Evolutionary conservation across 2,329 filamentous ascomycete species (phyloP), one percentile per base, ranked within the genome.

Genomic region (Colletotrichum coccodes): DNA sequence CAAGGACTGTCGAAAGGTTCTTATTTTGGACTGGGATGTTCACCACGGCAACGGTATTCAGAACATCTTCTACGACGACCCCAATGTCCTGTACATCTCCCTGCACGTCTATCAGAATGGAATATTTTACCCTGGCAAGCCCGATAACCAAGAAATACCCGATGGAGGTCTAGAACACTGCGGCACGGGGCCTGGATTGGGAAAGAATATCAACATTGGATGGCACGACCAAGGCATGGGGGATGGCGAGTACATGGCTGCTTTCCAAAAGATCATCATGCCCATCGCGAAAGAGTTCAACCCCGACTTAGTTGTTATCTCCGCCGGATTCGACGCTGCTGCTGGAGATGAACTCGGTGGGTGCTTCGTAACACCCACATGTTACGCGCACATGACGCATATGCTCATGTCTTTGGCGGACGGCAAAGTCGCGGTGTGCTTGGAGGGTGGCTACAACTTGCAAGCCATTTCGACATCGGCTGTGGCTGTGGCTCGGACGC

Each of bases 341-440:
- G 93, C 93, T 72, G 96, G 96, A 14, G 96, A 99, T 79, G 91
- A 96, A 76, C 87, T 99, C 2, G 96, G 96, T 58, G 94, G 93
- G 36, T 99, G 96, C 78, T 95, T 94, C 76, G 96, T 99, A 6
- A 92, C 94, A 1, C 96, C 96, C 0, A 83, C 90, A 5, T 97
- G 96, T 77, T 99, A 98, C 77, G 94, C 95, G 16, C 95, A 99
- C 77, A 98, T 99, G 96, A 98, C 96, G 18, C 94, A 98, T 77
- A 98, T 98, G 95, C 88, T 99, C 54, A 98, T 98, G 95, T 94
- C 94, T 2, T 85, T 99, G 23, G 95, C 96, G 0, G 87, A 91
- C 50, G 96, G 96, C 32, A 97, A 95, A 76, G 87, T 99, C 16
- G 93, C 94, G 3, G 95, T 98, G 9, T 98, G 95, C 76, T 86